Base-by-base conservation (phyloP, 139 green algal species). In the Chlamydomonas sp. region DNA sequence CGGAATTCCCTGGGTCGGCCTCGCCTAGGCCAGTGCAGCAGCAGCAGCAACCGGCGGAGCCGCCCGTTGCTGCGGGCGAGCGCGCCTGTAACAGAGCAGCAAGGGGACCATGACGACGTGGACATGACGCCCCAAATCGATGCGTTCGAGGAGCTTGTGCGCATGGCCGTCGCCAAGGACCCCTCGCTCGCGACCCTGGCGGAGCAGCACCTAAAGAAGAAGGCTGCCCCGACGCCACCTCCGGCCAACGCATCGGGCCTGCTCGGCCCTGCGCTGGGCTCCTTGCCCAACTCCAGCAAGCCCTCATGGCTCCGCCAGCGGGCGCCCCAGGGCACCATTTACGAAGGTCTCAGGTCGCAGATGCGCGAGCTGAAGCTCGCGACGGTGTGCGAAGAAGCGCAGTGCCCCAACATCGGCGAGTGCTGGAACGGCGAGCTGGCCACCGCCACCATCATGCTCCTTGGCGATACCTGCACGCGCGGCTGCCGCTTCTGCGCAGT, bases 251-350 rank as follows among this genome's bases (percentile, higher is more conserved):
- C 89, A 1, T 80, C 77, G 8, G 80, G 78, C 60, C 85, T 95
- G 83, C 80, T 95, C 10, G 92, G 92, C 6, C 92, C 92, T 5
- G 75, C 89, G n/a, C 63, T 93, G 67, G 80, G 64, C 1, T 18
- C 88, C 4, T 84, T 95, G 17, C 88, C 91, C n/a, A 91, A 90
- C 81, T 89, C 78, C 2, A 96, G 88, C 80, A 99, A 99, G 90
- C 97, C 98, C 0, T 89, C 94, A 10, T 99, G 98, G 98, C 94
- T 99, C 85, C 94, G 98, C 1, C 98, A 99, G 90, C 89, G 84
- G 2, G 98, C 96, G 1, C 96, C 98, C 0, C 96, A 99, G 78
- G 98, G 98, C 10, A 95, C 98, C 63, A 92, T 95, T 1, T 99
- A 97, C 78, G 78, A 94, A 12, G 94, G 97, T 77, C 89, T 99